A percentile compares a stretch with the other conserved stretches of the same genome.
Conservation (phyloP, 2,329 filamentous ascomycete genomes). For the Aspergillus nomiae region DNA sequence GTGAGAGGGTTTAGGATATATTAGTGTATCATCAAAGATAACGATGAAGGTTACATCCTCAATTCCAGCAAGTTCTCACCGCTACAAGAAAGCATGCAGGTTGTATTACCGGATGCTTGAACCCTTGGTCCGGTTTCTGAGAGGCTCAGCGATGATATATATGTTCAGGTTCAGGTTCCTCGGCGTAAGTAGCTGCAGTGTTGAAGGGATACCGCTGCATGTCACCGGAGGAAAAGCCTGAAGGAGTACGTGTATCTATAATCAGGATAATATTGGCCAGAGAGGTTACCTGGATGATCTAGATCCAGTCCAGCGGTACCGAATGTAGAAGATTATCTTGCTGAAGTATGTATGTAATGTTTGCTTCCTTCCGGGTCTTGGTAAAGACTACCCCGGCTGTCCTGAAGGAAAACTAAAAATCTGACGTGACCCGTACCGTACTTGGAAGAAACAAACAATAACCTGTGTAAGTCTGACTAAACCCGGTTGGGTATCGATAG, state of each 20-base stretch:
- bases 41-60: neutral
- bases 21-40: neutral
- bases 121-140: neutral
- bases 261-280: neutral
- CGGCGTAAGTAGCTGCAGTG: too few relatives aligned
- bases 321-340: too few relatives aligned
- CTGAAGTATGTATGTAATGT: neutral
- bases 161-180: neutral
- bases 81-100: neutral
- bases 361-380: neutral
- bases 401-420: neutral
- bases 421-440: constrained; percentile 2
- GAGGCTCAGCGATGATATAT: neutral
- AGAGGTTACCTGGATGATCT: neutral
- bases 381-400: neutral
- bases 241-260: neutral
- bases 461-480: neutral
- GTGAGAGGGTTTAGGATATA: neutral
- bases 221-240: neutral
- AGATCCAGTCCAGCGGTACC: neutral
- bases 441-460: neutral
- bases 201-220: neutral
- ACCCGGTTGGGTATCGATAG: constrained; percentile 1
- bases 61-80: neutral
- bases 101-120: neutral